Conservation (phyloP, 2,329 filamentous ascomycete genomes). For the Curvularia hawaiiensis region DNA sequence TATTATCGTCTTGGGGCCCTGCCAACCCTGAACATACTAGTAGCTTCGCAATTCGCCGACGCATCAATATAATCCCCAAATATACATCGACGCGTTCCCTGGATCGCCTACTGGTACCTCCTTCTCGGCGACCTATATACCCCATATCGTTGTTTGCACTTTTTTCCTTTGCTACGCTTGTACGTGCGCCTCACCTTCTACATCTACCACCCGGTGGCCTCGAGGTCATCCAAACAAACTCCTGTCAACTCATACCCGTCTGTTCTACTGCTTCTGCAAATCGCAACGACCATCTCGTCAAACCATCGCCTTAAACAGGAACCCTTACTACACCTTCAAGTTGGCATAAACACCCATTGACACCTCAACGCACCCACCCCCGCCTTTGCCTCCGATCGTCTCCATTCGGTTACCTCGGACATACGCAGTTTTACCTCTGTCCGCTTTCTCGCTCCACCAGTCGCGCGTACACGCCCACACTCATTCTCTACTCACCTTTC, state of each 20-base stretch:
- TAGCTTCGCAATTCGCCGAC: conserved; percentile 35
- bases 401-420: conserved; percentile 5
- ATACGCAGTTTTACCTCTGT: not conserved
- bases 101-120: conserved; percentile 27
- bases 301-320: conserved; percentile 9
- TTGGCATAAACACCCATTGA: conserved; percentile 2
- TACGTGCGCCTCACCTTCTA: conserved; percentile 20
- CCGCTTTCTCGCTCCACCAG: not conserved
- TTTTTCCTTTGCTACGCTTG: conserved; percentile 13
- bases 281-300: conserved; percentile 4
- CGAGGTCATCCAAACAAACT: conserved; percentile 9
- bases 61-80: conserved; percentile 28
- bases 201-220: conserved; percentile 10
- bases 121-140: conserved; percentile 20
- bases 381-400: conserved; percentile 17
- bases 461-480: not conserved
- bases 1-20: conserved; percentile 34
- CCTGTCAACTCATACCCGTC: conserved; percentile 7
- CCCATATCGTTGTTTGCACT: conserved; percentile 18
- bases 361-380: conserved; percentile 15
- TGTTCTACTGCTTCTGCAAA: conserved; percentile 11
- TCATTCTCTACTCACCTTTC: not conserved
- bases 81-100: conserved; percentile 25
- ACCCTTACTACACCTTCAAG: conserved; percentile 9
- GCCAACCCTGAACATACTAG: conserved; percentile 29